A percentile compares a stretch with the other conserved stretches of the same genome.
Conservation (phyloP, 768 basidiomycete genomes). For the Lactarius vividus region DNA sequence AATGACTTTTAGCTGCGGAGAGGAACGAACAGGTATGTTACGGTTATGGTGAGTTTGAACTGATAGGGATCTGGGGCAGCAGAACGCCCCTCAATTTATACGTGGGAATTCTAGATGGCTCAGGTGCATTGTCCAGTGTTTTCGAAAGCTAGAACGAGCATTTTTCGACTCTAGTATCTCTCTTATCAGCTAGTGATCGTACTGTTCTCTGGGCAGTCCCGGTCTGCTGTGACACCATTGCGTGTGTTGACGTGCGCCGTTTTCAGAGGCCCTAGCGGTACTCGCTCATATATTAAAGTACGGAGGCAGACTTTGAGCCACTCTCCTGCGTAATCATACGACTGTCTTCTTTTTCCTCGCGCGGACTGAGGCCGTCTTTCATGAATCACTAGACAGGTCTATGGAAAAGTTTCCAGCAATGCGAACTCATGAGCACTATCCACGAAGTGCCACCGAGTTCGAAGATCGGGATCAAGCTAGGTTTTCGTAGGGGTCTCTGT, state of each 20-base stretch:
- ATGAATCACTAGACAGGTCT: not conserved
- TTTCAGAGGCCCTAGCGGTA: too few species aligned
- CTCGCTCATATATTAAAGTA: too few species aligned
- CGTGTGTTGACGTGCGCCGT: too few species aligned
- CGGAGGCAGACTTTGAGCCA: too few species aligned
- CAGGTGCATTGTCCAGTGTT: not conserved
- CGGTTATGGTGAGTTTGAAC: not conserved
- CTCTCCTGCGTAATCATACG: not conserved
- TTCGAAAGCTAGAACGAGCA: not conserved
- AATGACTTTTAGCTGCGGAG: not conserved
- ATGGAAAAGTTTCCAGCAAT: not conserved
- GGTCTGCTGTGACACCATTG: too few species aligned
- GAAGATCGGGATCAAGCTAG: not conserved
- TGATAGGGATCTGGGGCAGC: not conserved
- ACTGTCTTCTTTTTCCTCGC: not conserved
- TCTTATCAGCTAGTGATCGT: too few species aligned
- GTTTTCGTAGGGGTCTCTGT: not conserved
- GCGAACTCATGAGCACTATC: too few species aligned
- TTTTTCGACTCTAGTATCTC: not conserved
- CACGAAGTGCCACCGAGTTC: not conserved
- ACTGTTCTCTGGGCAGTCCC: too few species aligned
- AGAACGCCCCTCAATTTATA: too few species aligned
- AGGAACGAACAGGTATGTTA: not conserved
- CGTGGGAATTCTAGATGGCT: not conserved
- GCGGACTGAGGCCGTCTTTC: not conserved